Evolutionary conservation across 2,329 filamentous ascomycete species (phyloP).

Genomic region (Alternaria sp.): DNA sequence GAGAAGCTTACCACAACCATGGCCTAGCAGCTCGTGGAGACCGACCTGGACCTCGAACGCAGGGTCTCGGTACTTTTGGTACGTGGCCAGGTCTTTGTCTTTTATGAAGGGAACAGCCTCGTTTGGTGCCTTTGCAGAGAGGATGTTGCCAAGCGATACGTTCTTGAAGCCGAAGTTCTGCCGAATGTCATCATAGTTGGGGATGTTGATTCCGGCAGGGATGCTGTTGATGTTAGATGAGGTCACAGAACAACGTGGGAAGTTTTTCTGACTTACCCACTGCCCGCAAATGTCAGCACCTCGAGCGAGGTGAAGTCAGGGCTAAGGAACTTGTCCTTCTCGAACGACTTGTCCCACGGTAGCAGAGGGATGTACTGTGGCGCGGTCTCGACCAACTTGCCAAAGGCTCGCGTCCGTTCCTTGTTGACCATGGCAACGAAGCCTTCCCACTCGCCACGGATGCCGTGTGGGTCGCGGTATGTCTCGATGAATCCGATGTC

Average conservation of each 20-base stretch:
- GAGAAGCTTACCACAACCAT: constrained; percentile 91
- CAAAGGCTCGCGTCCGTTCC: constrained; percentile 87
- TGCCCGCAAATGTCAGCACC: constrained; percentile 78
- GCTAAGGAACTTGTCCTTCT: constrained; percentile 94
- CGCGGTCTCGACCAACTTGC: constrained; percentile 80
- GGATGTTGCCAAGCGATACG: constrained; percentile 89
- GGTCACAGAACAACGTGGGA: too few species aligned
- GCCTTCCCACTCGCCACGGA: constrained; percentile 61
- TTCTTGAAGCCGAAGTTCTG: constrained; percentile 91
- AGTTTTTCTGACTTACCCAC: constrained; percentile 47
- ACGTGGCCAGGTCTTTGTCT: constrained; percentile 77
- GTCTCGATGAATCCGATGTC: constrained; percentile 64
- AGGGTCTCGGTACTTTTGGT: constrained; percentile 80
- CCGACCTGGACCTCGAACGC: constrained; percentile 97
- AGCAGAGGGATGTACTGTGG: constrained; percentile 85
- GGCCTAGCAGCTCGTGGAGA: constrained; percentile 86
- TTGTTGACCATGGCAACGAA: constrained; percentile 75
- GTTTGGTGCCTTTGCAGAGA: constrained; percentile 88
- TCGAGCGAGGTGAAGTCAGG: constrained; percentile 97
- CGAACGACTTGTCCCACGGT: constrained; percentile 87
- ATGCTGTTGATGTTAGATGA: constrained; percentile 47
- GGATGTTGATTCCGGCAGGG: constrained; percentile 65
- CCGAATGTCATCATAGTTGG: constrained; percentile 69
- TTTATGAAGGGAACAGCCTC: constrained; percentile 92
- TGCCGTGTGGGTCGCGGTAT: constrained; percentile 61